Evolutionary conservation across 495 filamentous ascomycete species (phyloP), one percentile per base, ranked within the genome.

Genomic region (Polyplosphaeria fusca): DNA sequence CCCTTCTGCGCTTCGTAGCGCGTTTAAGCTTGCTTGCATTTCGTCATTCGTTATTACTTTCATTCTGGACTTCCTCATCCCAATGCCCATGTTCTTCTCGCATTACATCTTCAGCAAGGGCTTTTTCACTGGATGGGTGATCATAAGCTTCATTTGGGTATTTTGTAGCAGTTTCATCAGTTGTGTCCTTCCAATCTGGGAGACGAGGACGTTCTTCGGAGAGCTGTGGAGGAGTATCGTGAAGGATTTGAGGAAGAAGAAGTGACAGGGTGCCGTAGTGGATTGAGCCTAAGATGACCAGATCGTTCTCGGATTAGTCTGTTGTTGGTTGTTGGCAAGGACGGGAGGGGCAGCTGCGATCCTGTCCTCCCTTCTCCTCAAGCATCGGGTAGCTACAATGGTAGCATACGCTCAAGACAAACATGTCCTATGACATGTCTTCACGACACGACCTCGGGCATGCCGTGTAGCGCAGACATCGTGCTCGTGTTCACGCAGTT

Each of bases 71-170:
- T 64, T 67, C 47, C 41, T 67, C 32, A 28, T 68, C 13, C 66
- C 66, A 5, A 68, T 68, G 52, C 66, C 66, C 5, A 67, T 68
- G 64, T 68, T 64, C 60, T 58, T 64, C 56, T 35, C 51, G 2
- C 53, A 63, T 22, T 67, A 68, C 41, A 40, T 68, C 12, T 68
- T 68, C 35, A 55, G 42, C 35, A 61, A 61, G 30, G 58, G 58
- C 2, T 60, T 61, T 26, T 61, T 61, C 43, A 59, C 59, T 1
- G 63, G 38, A 16, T 66, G 66, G 66, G 52, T 68, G 27, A 55
- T 63, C 11, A 56, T 65, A 20, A 41, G 47, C 3, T 65, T 67
- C 37, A 51, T 68, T n/a, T 68, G 60, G 63, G 55, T 67, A 19
- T 64, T 64, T 35, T 44, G 32, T 19, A 38, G 50, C 0, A 52